Percentiles rank a stretch among this genome's conserved stretches.
Conservation (phyloP, 352 stramenopile genomes). For the Phytophthora constricta region DNA sequence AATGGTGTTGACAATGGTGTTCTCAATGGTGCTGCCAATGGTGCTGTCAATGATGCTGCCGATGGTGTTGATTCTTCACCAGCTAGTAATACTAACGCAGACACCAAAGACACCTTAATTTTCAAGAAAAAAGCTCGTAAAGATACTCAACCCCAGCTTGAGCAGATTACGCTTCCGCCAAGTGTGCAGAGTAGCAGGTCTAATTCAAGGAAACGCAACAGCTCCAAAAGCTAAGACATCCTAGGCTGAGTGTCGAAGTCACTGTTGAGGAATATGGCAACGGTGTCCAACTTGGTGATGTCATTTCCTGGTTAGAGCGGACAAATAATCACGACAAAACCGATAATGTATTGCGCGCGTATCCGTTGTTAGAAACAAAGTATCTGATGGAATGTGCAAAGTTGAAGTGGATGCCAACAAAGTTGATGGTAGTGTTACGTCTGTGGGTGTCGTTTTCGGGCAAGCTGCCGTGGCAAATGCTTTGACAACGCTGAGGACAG, state of each 20-base stretch:
- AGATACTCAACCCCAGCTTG: background rate
- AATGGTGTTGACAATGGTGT: conserved; percentile 5
- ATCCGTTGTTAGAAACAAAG: conserved; percentile 5
- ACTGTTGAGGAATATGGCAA: conserved; percentile 5
- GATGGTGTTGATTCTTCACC: too few species aligned
- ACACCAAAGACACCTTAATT: too few species aligned
- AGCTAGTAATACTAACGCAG: too few species aligned
- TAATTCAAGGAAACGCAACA: background rate
- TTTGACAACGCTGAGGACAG: background rate
- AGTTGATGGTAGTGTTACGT: conserved; percentile 2
- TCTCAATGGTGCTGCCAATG: too few species aligned
- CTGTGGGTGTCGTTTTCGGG: conserved; percentile 1
- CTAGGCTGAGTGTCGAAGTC: conserved; percentile 4
- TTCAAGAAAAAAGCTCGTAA: background rate
- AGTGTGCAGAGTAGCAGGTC: conserved; percentile 4
- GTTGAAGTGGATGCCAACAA: background rate
- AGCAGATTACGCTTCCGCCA: background rate
- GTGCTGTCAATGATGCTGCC: background rate
- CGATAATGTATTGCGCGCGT: background rate
- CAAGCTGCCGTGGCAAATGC: background rate
- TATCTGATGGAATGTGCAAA: background rate
- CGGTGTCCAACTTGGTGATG: background rate
- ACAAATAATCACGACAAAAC: conserved; percentile 1
- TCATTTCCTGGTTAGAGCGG: background rate
- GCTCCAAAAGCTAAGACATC: conserved; percentile 5